Conservation (phyloP, 371 early-diverging fungal species). For the Rhizopus sp. region DNA sequence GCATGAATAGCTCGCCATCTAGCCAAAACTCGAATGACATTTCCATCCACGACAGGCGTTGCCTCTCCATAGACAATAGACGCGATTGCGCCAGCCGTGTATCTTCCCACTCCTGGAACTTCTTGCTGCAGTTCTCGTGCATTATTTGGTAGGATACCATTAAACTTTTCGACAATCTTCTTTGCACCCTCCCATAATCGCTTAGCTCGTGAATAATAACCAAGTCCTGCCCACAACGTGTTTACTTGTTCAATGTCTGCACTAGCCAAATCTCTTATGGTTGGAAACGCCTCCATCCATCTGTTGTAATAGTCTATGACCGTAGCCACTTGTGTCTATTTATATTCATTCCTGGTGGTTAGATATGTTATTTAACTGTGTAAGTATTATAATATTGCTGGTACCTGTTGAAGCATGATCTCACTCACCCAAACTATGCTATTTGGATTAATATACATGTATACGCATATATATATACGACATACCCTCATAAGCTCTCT, state of each 20-base stretch:
- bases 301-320: conserved; percentile 72
- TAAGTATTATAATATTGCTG: neutral
- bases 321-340: conserved; percentile 73
- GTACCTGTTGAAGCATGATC: conserved; percentile 82
- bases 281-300: conserved; percentile 83
- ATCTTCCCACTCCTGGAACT: conserved; percentile 77
- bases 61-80: conserved; percentile 73
- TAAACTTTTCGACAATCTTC: conserved; percentile 57
- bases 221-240: conserved; percentile 79
- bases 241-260: conserved; percentile 75
- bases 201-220: conserved; percentile 79
- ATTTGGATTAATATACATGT: neutral
- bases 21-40: conserved; percentile 78
- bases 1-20: conserved; percentile 71
- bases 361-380: neutral
- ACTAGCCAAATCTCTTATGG: conserved; percentile 65
- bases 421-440: conserved; percentile 77
- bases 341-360: neutral
- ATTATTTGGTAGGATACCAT: conserved; percentile 63
- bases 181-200: conserved; percentile 75
- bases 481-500: conserved; percentile 71
- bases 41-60: conserved; percentile 79
- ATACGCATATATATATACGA: neutral
- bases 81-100: conserved; percentile 70
- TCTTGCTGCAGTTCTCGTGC: conserved; percentile 58